phyloP scores from a whole-genome alignment of 129 eudicot species.

The Cynara cardunculus region DNA sequence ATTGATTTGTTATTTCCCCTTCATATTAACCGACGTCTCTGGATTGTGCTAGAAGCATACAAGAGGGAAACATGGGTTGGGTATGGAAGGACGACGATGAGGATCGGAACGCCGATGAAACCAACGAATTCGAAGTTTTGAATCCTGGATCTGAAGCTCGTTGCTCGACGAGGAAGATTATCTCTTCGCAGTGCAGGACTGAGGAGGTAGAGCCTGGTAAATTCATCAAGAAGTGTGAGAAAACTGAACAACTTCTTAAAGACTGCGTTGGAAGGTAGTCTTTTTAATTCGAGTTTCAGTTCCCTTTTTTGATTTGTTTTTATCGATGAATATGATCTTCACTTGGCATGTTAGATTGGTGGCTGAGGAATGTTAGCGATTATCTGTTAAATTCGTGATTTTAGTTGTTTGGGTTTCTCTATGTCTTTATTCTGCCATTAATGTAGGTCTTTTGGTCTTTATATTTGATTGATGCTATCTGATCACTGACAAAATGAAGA shows the following conservation, averaged over 20 bases:
- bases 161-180: conserved; percentile 64
- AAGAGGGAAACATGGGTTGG: conserved; percentile 50
- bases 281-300: not conserved
- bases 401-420: conserved; percentile 7
- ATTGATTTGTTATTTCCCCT: not conserved
- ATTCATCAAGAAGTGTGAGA: conserved; percentile 79
- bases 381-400: not conserved
- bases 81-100: conserved; percentile 45
- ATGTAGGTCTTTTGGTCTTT: not conserved
- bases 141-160: conserved; percentile 29
- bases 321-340: not conserved
- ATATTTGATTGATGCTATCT: not conserved
- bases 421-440: not conserved
- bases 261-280: conserved; percentile 74
- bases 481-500: not conserved
- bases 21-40: conserved; percentile 10
- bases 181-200: conserved; percentile 67
- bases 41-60: conserved; percentile 35
- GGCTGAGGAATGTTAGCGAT: not conserved
- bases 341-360: not conserved
- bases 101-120: conserved; percentile 12
- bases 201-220: conserved; percentile 92
- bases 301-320: not conserved
- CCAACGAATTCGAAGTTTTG: conserved; percentile 8
- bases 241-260: conserved; percentile 59